Evolutionary conservation across 2,329 filamentous ascomycete species (phyloP), one percentile per base, ranked within the genome.

Genomic region (Botrytis aclada): DNA sequence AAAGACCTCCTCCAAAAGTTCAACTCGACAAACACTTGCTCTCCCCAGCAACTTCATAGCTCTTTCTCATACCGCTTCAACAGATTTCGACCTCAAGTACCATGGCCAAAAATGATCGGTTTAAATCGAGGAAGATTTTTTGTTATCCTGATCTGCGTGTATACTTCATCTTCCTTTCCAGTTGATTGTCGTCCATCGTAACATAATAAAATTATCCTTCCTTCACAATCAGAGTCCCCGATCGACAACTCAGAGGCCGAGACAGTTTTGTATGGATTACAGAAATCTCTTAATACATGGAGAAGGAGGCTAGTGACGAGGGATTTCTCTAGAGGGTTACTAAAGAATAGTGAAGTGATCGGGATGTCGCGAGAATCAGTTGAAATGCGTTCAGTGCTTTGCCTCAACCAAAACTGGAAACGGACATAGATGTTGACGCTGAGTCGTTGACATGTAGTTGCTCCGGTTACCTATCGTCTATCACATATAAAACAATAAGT

Each of bases 251-350:
- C 85, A 8, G 84, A 85, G 70, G 84, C 82, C 0, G 74, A 78
- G 60, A 84, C 82, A 4, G 56, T 85, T 74, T 56, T 78, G 10
- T 74, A 78, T 47, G 75, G 77, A 51, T 78, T 77, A 1, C 81
- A 85, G 74, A 81, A 77, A 29, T 84, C 84, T 4, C 78, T 86
- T 80, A 79, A 83, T 77, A 77, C 81, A 74, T 76, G 86, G 72
- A 80, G 84, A 84, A 83, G 74, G 82, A 83, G 62, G 82, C 82
- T 39, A 85, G 84, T 74, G 84, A 83, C 34, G 83, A 85, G 79
- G 81, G 83, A 58, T 74, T 86, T 73, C 82, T 85, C 32, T 80
- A 76, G 78, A 73, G 72, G 34, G 66, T 79, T 74, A 69, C 72
- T 80, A 0, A 86, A 20, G 71, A 70, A 47, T n/a, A n/a, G 25